Evolutionary conservation across 768 basidiomycete species (phyloP), one percentile per base, ranked within the genome.

Genomic region (Crucibulum laeve): DNA sequence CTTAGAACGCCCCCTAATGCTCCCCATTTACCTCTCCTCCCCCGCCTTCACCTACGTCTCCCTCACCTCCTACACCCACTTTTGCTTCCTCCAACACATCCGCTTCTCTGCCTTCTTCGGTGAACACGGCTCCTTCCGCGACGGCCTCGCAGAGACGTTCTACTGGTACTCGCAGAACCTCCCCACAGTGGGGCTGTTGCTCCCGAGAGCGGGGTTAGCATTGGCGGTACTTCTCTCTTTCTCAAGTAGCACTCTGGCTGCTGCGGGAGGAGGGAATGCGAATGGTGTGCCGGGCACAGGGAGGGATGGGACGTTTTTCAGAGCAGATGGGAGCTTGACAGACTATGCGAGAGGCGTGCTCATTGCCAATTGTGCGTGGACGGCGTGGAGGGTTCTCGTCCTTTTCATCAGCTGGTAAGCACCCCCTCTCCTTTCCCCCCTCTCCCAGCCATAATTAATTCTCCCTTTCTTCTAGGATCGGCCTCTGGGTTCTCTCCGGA

Each of bases 151-250:
- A n/a, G 91, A 95, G 64, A 84, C 84, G 11, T 88, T 77, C 58
- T 88, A 81, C 70, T 80, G 80, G 55, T 87, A 88, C 51, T 81
- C 91, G 1, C 92, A 95, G 67, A 91, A 92, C 56, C 59, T 85
- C 25, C 85, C 91, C 4, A 89, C 87, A 0, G 80, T 93, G 32
- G 75, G 80, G 6, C 73, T 91, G n/a, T 75, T 93, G 32, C 67
- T 95, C 15, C 92, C 92, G 19, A 79, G 92, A 46, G 89, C 89
- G 23, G 90, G 80, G 6, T 67, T 95, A 30, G 74, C 72, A 32
- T 63, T 93, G 4, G 82, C 86, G 1, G 61, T 92, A 22, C 71
- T 93, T n/a, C 63, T 92, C 35, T 62, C 76, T 0, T 87, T 82
- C 61, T 77, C 75, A n/a, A n/a, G n/a, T n/a, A n/a, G n/a, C 41